Evolutionary conservation across 768 basidiomycete genomes (phyloP), one percentile per base, ranked within the genome.

Genomic region (Nidularia pulvinata): DNA sequence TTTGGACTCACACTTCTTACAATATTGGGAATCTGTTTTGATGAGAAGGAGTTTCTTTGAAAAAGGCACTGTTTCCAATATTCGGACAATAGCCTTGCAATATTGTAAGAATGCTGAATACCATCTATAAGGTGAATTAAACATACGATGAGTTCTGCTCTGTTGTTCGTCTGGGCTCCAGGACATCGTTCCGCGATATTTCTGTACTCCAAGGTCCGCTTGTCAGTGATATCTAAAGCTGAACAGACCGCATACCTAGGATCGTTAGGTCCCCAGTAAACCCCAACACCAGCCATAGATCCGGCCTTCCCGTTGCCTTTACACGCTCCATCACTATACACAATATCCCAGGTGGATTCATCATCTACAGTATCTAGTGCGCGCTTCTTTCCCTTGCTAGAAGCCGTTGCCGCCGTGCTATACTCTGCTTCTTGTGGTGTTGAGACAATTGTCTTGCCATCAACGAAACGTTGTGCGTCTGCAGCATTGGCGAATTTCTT

Each of bases 291-390:
- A 1, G 93, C 95, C 42, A 81, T 58, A 0, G 89, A 79, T 1
- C 79, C 83, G 2, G 32, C 33, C 62, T 84, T 70, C 0, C 95
- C 95, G 63, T 98, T 98, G 2, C 86, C 84, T 61, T 82, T 83
- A 58, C 93, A 94, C 5, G 93, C 89, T 9, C 95, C 95, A 67
- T 98, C 95, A 16, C 81, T 87, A 60, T 92, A 96, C 1, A 94
- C 94, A 10, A 89, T 71, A 50, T 75, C 69, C 59, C 64, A 74
- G 33, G 52, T 60, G 6, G 52, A 55, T 50, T 72, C 72, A 32
- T 74, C 72, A 32, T 60, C 56, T 6, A 72, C 59, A 25, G 69
- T 59, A 9, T 55, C 9, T 4, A 61, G 50, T 6, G 51, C 59
- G 22, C 70, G 69, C 58, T 77, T 73, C 52, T 73, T 75, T 19